Evolutionary conservation across 1,284 basidiomycete species (phyloP).

Genomic region (Xerocomus amazonicus): DNA sequence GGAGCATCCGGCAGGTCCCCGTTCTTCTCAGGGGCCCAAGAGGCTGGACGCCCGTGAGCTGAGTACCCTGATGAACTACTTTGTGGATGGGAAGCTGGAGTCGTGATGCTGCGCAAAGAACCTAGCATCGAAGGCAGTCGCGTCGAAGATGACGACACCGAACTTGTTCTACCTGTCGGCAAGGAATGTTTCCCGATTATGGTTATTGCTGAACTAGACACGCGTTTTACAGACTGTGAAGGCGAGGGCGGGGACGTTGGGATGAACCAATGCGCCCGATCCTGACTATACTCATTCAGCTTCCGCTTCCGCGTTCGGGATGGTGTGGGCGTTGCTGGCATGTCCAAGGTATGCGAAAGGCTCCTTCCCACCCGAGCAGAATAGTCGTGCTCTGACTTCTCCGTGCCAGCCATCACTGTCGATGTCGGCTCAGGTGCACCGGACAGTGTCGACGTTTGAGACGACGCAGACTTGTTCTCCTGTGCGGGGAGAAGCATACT

Average conservation of each 20-base stretch:
- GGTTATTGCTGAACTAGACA: conserved; percentile 6
- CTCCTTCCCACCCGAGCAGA: neutral
- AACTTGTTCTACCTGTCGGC: neutral
- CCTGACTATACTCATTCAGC: conserved; percentile 17
- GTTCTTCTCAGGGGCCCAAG: neutral
- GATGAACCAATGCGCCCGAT: conserved; percentile 1
- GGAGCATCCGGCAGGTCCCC: neutral
- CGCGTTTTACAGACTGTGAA: conserved; percentile 12
- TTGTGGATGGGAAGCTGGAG: conserved; percentile 2
- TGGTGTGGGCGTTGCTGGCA: conserved; percentile 17
- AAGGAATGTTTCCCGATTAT: conserved; percentile 11
- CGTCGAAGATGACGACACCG: conserved; percentile 3
- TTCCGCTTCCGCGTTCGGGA: conserved; percentile 23
- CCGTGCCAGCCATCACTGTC: neutral
- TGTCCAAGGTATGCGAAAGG: neutral
- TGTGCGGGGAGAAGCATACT: conserved; percentile 14
- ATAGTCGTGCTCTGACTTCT: conserved; percentile 2
- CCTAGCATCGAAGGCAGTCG: conserved; percentile 28
- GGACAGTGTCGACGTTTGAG: conserved; percentile 10
- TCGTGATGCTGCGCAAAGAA: conserved; percentile 12
- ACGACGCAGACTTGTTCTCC: conserved; percentile 8
- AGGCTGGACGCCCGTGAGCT: neutral
- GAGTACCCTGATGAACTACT: neutral
- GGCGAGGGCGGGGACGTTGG: conserved; percentile 16
- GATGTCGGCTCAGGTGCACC: neutral